Base-by-base conservation (phyloP, 2,329 filamentous ascomycete genomes). In the Gremmenia infestans region DNA sequence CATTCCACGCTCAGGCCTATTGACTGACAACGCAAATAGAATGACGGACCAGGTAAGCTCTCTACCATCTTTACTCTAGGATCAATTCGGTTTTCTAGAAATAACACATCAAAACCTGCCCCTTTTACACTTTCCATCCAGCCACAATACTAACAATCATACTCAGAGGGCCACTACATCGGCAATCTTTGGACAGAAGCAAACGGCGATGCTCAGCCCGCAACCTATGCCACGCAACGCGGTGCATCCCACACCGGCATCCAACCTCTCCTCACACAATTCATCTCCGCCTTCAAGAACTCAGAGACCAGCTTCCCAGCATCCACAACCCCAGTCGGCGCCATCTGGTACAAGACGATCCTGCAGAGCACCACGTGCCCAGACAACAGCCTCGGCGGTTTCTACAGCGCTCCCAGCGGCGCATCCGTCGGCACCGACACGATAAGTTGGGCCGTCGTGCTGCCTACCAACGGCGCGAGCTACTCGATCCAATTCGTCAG, bases 141-240 rank as follows among this genome's bases (percentile, higher is more conserved):
- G 0, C 5, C 19, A 23, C 42, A 45, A 45, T 45, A 45, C n/a
- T 42, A 63, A 68, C 72, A 73, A 53, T 70, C 72, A 52, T 71
- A 67, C 2, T 67, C 69, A 15, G 71, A 72, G 53, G 68, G 65
- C 55, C 72, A 73, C 59, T 73, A 74, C 60, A 67, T 73, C 40
- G 71, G 71, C 28, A 64, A 65, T 15, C 63, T 67, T 36, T 71
- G 68, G 66, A 54, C 64, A 6, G 70, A 73, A 52, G 28, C 57
- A 3, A 64, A 60, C 39, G 36, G 50, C 32, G 50, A 58, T 39
- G 3, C 57, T 19, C 64, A 65, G 22, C 68, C 70, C 52, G 55
- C 64, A 9, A 57, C 65, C 22, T 73, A 73, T 53, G 67, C 65
- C 36, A 68, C 68, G 53, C 60, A 64, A 42, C 62, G 64, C 43